A percentile compares a stretch with the other conserved stretches of the same genome.
phyloP scores from a whole-genome alignment of 139 green algal genomes.

The Coelastrella sp. region DNA sequence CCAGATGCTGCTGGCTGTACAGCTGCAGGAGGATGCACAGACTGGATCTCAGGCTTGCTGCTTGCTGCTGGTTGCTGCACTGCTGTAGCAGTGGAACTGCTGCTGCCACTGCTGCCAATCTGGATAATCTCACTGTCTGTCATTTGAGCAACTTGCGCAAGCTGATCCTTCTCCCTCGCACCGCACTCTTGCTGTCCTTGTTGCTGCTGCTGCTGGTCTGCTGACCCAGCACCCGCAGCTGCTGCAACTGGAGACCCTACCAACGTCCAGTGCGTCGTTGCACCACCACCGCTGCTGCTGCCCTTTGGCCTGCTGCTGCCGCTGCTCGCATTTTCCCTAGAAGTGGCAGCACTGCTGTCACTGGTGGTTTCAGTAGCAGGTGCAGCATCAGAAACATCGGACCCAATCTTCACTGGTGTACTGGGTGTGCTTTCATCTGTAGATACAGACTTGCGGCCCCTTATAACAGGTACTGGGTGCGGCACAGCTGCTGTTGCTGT shows the following conservation, averaged over 20 bases:
- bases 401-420: conserved; percentile 10
- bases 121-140: no score
- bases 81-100: background rate
- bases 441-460: background rate
- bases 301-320: background rate
- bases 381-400: conserved; percentile 15
- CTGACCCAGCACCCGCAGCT: background rate
- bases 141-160: background rate
- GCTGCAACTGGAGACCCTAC: background rate
- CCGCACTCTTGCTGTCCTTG: background rate
- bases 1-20: background rate
- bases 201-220: background rate
- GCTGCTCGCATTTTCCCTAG: background rate
- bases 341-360: background rate
- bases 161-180: background rate
- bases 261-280: background rate
- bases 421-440: background rate
- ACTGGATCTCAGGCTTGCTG: no score
- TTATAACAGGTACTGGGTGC: background rate
- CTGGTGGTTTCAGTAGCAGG: background rate
- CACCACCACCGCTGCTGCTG: background rate
- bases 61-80: background rate
- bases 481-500: background rate
- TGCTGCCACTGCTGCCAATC: background rate
- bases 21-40: background rate